These are phyloP conservation scores for Plasmodium reichenowi DNA, from an alignment of 169 alveolate species.

Conservation along the genomic window DNA sequence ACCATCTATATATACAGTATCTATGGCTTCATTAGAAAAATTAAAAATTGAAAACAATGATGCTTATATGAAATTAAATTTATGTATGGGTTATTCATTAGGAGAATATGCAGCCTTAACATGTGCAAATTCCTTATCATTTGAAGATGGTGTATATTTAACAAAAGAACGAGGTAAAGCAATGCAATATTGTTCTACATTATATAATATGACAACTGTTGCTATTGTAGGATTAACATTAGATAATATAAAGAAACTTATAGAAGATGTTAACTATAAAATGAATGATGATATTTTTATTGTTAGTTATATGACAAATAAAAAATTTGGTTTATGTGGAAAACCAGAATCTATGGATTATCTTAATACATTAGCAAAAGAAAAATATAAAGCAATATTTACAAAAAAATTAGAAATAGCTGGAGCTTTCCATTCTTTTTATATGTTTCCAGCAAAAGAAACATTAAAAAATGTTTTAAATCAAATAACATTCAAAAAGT, in stretches of 20 bases:
- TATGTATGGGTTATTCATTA: conserved; percentile 80
- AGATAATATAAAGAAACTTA: conserved; percentile 64
- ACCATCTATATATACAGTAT: conserved; percentile 81
- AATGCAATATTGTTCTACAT: conserved; percentile 80
- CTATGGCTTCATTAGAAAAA: conserved; percentile 80
- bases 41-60: conserved; percentile 73
- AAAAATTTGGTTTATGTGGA: conserved; percentile 75
- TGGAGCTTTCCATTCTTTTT: conserved; percentile 80
- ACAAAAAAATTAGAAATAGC: conserved; percentile 75
- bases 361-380: conserved; percentile 66
- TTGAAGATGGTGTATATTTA: conserved; percentile 80
- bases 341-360: conserved; percentile 70
- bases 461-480: conserved; percentile 58
- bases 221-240: conserved; percentile 79
- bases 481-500: conserved; percentile 37
- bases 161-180: conserved; percentile 79
- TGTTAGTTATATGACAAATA: conserved; percentile 75
- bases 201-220: conserved; percentile 64
- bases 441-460: conserved; percentile 80
- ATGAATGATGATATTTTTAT: conserved; percentile 69
- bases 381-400: conserved; percentile 66
- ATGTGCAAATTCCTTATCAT: conserved; percentile 78
- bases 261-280: conserved; percentile 52
- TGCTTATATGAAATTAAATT: conserved; percentile 29
- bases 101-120: conserved; percentile 83